Evolutionary conservation across 768 basidiomycete genomes (phyloP), one percentile per base, ranked within the genome.

Genomic region (Suillus weaverae): DNA sequence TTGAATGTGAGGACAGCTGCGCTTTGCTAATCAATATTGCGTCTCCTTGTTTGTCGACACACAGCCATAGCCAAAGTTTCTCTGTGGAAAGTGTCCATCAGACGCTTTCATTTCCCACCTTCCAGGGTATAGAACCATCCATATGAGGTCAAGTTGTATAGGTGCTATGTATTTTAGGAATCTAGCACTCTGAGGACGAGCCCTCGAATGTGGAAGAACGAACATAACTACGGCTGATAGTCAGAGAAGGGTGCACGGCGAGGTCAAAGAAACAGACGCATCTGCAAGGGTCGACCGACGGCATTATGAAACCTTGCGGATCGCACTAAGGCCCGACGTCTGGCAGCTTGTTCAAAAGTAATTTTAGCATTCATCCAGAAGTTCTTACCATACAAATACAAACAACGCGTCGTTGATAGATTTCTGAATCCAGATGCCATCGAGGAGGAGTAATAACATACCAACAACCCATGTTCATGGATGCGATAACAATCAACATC

Each of bases 21-120:
- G 30, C 9, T 32, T 32, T 53, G 9, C 30, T 53, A 10, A 53
- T 53, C 26, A 22, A n/a, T n/a, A 13, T 14, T 48, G 4, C 13
- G 2, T 30, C 18, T 32, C 30, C 51, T 53, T 53, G 51, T 32
- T 53, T 32, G 18, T 20, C 32, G 32, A 10, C 51, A 53, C 51
- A 53, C 51, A 53, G 51, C 51, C 32, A 53, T 53, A 20, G 10
- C 51, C 51, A 53, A 53, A 53, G 9, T 53, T 53, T 53, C 51
- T 53, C 26, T 53, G 16, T 32, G 2, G 51, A 53, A 53, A 53
- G 16, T 2, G 7, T 32, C 30, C 16, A 32, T 53, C 10, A 20
- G 18, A 51, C 5, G 11, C 18, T 20, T 32, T 32, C 51, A 53
- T 53, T 53, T 53, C 51, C 51, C 51, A 53, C 51, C 30, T 30